Conservation (phyloP, 1,139 yeast genomes). For the Lodderomyces beijingensis region DNA sequence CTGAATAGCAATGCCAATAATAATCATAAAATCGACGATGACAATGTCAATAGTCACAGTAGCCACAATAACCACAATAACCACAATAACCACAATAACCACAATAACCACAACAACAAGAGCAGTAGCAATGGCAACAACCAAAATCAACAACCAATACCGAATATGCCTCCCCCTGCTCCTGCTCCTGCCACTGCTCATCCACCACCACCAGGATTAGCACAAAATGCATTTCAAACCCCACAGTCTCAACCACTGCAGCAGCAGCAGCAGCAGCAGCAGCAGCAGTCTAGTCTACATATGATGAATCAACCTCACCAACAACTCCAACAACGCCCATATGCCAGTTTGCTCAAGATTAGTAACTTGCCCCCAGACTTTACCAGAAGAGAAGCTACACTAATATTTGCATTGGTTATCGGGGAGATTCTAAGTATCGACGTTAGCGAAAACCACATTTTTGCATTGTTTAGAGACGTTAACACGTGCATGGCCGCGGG, state of each 20-base stretch:
- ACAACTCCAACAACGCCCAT: conserved; percentile 5
- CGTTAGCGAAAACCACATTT: conserved; percentile 42
- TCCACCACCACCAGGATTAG: conserved; percentile 1
- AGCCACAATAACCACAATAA: too few relatives aligned
- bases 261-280: conserved; percentile 9
- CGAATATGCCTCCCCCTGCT: too few relatives aligned
- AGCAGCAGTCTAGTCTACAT: conserved; percentile 3
- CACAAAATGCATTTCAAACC: conserved; percentile 1
- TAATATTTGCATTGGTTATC: conserved; percentile 74
- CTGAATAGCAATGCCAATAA: too few relatives aligned
- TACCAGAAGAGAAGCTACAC: conserved; percentile 68
- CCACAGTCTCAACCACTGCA: conserved; percentile 10
- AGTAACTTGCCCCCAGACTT: conserved; percentile 62
- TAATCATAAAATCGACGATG: too few relatives aligned
- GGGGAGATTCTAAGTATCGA: conserved; percentile 65
- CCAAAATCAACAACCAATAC: not conserved
- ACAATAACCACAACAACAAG: too few relatives aligned
- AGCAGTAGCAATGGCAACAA: conserved; percentile 3
- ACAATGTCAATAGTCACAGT: not conserved
- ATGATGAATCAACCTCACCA: conserved; percentile 7
- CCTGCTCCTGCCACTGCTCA: conserved; percentile 2
- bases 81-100: too few relatives aligned
- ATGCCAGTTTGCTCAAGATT: conserved; percentile 10
- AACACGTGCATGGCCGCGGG: conserved; percentile 69
- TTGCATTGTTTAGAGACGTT: conserved; percentile 62